phyloP scores from a whole-genome alignment of 2,329 filamentous ascomycete species.

The Ophiocordyceps camponoti-leonardi region DNA sequence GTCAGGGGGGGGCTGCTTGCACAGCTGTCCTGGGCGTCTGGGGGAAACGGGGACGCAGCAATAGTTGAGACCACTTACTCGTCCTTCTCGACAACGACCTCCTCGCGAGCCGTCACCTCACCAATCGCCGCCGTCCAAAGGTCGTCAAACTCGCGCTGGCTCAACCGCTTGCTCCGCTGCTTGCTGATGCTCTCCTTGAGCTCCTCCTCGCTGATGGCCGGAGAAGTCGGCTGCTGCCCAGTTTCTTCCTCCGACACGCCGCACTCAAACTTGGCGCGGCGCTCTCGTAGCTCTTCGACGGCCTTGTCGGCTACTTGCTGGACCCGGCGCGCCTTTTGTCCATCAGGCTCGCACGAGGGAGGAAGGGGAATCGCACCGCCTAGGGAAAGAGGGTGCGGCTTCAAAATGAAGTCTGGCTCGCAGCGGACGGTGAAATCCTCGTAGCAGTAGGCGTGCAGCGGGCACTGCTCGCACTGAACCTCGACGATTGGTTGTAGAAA shows the following conservation, averaged over 20 bases:
- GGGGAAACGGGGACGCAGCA: not conserved
- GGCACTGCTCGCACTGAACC: conserved; percentile 80
- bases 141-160: conserved; percentile 78
- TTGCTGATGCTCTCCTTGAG: conserved; percentile 61
- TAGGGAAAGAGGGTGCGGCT: conserved; percentile 67
- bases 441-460: conserved; percentile 78
- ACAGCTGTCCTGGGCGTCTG: not conserved
- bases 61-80: conserved; percentile 30
- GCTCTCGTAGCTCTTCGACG: conserved; percentile 70
- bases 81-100: conserved; percentile 30
- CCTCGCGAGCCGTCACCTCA: conserved; percentile 47
- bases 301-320: conserved; percentile 77
- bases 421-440: conserved; percentile 61
- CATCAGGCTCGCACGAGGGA: conserved; percentile 87
- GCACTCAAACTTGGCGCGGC: conserved; percentile 81
- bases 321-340: conserved; percentile 75
- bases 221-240: conserved; percentile 39
- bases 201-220: conserved; percentile 48
- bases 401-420: conserved; percentile 73
- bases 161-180: conserved; percentile 69
- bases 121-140: conserved; percentile 61
- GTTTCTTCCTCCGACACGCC: conserved; percentile 50
- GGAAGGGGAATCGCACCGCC: conserved; percentile 69
- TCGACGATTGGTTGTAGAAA: conserved; percentile 52
- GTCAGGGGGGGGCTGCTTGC: not conserved